Base-by-base conservation (phyloP, 148 eudicot genomes). In the Rhododendron vialii region DNA sequence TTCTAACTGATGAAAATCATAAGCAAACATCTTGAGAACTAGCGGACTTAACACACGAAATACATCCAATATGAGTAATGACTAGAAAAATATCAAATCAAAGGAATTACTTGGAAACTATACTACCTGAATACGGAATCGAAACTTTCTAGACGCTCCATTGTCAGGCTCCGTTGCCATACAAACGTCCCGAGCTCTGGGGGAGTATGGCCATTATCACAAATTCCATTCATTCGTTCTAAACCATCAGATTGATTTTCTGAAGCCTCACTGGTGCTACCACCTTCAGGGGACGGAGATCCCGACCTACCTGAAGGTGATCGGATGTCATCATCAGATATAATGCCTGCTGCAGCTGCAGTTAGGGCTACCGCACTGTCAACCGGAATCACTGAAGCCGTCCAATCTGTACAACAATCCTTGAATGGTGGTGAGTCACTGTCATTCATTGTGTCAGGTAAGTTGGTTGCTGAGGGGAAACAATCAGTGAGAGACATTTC, bases 331-430 rank as follows among this genome's bases (percentile, higher is more conserved):
- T 93, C 94, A 81, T 93, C 95, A 71, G 89, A 86, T 85, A 92
- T 84, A 78, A 94, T 89, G 77, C 98, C 96, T 78, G 98, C 96
- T 76, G 98, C 96, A 86, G 95, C 94, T 88, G 96, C 94, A 76
- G 95, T 88, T 36, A 93, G 94, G 71, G 96, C 91, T 67, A 93
- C 81, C 75, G 95, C 95, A 90, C 89, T 90, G 82, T 93, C 93
- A 91, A 97, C 92, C 53, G 96, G 96, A 87, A 94, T 95, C 65
- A 96, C 98, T 77, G 95, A 91, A 84, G 93, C 89, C 91, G 89
- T 94, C 98, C 98, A 95, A 73, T 91, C 94, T 10, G 87, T 74
- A 80, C 17, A 47, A 84, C 86, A 57, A 82, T 91, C 92, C 83
- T 55, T 83, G 59, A 50, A 55, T 10, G 93, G 91, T 10, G 93